These are phyloP conservation scores for Lablab purpureus DNA, from an alignment of 306 rosid genomes.

Conservation along the genomic window DNA sequence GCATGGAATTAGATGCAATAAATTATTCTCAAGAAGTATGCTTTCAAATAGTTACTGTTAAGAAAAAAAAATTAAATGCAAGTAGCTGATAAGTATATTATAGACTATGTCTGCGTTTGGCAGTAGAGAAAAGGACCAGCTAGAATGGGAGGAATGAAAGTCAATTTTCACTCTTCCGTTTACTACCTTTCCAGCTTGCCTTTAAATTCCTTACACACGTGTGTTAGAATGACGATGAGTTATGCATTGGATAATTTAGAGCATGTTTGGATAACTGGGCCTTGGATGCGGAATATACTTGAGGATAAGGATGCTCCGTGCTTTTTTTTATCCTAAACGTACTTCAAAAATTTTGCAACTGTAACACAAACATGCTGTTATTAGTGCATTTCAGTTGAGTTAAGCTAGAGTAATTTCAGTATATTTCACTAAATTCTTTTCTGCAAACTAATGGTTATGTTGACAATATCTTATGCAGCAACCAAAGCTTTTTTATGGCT, in stretches of 20 bases:
- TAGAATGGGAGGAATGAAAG: background rate
- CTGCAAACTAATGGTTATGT: conserved; percentile 24
- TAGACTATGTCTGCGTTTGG: background rate
- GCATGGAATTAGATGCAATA: conserved; percentile 29
- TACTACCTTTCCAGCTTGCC: conserved; percentile 3
- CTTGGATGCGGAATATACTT: background rate
- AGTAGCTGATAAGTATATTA: background rate
- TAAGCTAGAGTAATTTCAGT: conserved; percentile 7
- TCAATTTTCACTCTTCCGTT: conserved; percentile 20
- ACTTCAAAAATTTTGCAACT: background rate
- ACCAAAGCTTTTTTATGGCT: conserved; percentile 79
- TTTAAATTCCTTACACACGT: background rate
- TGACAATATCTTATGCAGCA: conserved; percentile 63
- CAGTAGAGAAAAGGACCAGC: background rate
- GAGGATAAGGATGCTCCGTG: background rate
- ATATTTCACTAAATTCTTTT: conserved; percentile 33
- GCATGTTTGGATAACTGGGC: background rate
- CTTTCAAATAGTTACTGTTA: conserved; percentile 3
- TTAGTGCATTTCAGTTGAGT: conserved; percentile 24
- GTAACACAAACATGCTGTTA: background rate
- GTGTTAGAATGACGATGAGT: background rate
- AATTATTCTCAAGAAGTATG: background rate
- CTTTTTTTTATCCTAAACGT: background rate
- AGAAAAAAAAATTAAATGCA: conserved; percentile 32
- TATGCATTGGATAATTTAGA: background rate